Evolutionary conservation across 2,329 filamentous ascomycete genomes (phyloP).

Genomic region (Fusarium sp.): DNA sequence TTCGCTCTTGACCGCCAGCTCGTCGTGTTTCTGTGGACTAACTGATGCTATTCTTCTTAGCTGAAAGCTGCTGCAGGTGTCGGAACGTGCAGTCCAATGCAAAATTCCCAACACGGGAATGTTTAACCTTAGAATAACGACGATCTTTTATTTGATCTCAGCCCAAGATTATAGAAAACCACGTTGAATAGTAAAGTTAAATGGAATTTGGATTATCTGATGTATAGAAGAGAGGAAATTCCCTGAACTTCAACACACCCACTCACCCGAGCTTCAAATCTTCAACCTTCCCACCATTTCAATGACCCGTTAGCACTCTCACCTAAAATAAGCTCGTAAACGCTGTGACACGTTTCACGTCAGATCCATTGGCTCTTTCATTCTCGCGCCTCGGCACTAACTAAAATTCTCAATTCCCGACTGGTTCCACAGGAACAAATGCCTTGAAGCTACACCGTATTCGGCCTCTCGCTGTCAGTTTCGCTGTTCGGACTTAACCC

Average conservation of each 20-base stretch:
- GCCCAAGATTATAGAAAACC: too few species aligned
- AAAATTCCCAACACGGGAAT: too few species aligned
- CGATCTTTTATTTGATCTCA: too few species aligned
- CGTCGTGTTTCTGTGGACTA: too few species aligned
- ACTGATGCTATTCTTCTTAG: too few species aligned
- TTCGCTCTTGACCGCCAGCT: background rate
- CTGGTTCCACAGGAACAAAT: background rate
- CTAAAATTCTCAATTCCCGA: background rate
- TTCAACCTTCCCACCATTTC: background rate
- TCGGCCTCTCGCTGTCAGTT: slow-evolving; percentile 23
- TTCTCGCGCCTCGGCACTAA: slow-evolving; percentile 31
- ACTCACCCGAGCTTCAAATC: too few species aligned
- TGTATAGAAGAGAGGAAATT: too few species aligned
- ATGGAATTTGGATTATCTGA: too few species aligned
- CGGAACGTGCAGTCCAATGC: accelerated
- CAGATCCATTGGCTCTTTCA: background rate
- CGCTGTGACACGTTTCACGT: background rate
- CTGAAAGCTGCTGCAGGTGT: too few species aligned
- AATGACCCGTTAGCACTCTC: background rate
- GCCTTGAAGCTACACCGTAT: slow-evolving; percentile 3
- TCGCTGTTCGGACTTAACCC: slow-evolving; percentile 33
- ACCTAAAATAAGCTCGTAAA: slow-evolving; percentile 9
- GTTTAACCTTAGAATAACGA: too few species aligned
- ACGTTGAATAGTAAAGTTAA: too few species aligned
- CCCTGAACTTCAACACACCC: too few species aligned